A percentile compares a stretch with the other conserved stretches of the same genome.
Evolutionary conservation across 2,329 filamentous ascomycete species (phyloP).

Genomic region (Paraphaeosphaeria sporulosa): DNA sequence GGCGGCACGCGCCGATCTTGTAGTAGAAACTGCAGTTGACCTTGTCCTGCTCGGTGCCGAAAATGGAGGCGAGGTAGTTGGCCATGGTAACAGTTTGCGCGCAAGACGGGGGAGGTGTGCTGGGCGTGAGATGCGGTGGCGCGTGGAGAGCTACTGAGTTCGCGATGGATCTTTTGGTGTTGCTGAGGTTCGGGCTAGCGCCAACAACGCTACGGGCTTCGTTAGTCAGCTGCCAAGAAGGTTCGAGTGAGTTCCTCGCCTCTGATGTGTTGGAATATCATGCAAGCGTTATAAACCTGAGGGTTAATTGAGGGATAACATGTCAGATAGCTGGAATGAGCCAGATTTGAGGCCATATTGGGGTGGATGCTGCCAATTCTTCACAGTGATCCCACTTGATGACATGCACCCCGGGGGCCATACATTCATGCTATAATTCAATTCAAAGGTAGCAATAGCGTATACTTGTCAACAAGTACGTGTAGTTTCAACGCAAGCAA

Average conservation of each 20-base stretch:
- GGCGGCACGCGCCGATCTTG: constrained; percentile 98
- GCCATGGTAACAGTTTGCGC: constrained; percentile 68
- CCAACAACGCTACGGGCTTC: background rate
- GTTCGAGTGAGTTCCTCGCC: constrained; percentile 7
- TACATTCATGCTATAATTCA: background rate
- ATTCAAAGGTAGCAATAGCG: background rate
- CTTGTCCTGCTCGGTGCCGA: constrained; percentile 98
- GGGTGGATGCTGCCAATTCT: background rate
- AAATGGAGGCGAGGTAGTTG: constrained; percentile 98
- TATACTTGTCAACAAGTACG: background rate
- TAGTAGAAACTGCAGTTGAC: constrained; percentile 99
- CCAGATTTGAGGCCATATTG: background rate
- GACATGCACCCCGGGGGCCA: background rate
- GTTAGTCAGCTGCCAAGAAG: constrained; percentile 15
- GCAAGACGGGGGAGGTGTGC: background rate
- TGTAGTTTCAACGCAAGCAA: background rate
- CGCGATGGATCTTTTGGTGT: constrained; percentile 8
- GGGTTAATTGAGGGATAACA: too few relatives aligned
- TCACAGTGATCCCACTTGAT: background rate
- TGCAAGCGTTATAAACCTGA: too few relatives aligned
- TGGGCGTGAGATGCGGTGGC: constrained; percentile 8
- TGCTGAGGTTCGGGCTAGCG: constrained; percentile 6
- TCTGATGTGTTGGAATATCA: background rate
- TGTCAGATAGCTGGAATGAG: background rate
- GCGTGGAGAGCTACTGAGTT: background rate